Conservation (phyloP, 2,329 filamentous ascomycete species). For the Aspergillus thermomutatus region DNA sequence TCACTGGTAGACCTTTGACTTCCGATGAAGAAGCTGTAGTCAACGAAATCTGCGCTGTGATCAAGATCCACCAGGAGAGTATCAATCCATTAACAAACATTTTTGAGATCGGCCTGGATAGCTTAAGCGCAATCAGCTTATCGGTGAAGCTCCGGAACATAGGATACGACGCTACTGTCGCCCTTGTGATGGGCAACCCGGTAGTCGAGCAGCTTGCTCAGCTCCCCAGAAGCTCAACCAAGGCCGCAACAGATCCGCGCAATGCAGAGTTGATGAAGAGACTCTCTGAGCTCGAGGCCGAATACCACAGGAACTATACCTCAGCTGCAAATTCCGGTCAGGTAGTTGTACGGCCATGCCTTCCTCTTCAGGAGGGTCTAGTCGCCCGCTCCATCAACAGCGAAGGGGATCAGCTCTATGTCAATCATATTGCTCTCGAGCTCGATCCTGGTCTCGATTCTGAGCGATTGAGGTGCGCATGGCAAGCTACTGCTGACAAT, state of each 20-base stretch:
- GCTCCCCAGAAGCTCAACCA: conserved; percentile 15
- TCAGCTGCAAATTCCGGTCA: conserved; percentile 1
- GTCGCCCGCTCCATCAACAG: conserved; percentile 37
- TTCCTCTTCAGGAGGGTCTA: conserved; percentile 32
- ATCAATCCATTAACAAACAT: conserved; percentile 28
- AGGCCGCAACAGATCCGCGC: neutral
- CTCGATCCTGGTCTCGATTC: conserved; percentile 28
- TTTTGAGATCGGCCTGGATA: conserved; percentile 39
- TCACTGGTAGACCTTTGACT: conserved; percentile 14
- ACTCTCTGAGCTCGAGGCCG: conserved; percentile 17
- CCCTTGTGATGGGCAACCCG: conserved; percentile 34
- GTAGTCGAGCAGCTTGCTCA: conserved; percentile 32
- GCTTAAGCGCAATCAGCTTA: conserved; percentile 36
- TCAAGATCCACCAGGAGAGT: conserved; percentile 14
- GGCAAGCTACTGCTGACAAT: conserved; percentile 25
- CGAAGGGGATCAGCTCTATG: conserved; percentile 31
- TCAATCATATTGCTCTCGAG: conserved; percentile 38
- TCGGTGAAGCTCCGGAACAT: conserved; percentile 31
- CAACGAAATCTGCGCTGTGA: conserved; percentile 20
- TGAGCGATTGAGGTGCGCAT: conserved; percentile 24
- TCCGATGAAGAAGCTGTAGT: conserved; percentile 24
- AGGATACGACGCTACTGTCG: conserved; percentile 32
- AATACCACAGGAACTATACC: conserved; percentile 13
- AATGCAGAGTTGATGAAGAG: conserved; percentile 6
- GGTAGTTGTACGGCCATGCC: conserved; percentile 22